Evolutionary conservation across 768 basidiomycete genomes (phyloP).

Genomic region (Leccinellum albellum): DNA sequence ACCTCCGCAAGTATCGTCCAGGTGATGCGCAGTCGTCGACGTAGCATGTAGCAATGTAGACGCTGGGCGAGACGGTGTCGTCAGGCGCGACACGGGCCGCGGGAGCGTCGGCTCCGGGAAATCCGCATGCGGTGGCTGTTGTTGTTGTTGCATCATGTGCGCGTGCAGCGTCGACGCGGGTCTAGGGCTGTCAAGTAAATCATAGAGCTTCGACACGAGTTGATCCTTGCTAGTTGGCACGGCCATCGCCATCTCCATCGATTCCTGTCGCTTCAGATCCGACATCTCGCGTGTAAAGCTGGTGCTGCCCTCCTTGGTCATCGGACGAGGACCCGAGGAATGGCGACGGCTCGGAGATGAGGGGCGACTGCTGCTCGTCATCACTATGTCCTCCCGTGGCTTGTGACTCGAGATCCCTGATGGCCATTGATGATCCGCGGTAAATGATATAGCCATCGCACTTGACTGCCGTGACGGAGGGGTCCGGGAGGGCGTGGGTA

Average conservation of each 20-base stretch:
- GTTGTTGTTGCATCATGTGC: conserved; percentile 23
- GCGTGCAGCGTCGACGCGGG: conserved; percentile 39
- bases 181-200: conserved; percentile 43
- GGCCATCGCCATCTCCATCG: conserved; percentile 12
- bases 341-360: conserved; percentile 25
- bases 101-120: conserved; percentile 23
- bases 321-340: conserved; percentile 20
- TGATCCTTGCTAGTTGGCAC: conserved; percentile 19
- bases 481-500: conserved; percentile 29
- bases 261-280: conserved; percentile 21
- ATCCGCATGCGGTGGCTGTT: conserved; percentile 22
- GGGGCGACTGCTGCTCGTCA: conserved; percentile 22
- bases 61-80: conserved; percentile 20
- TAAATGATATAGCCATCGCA: conserved; percentile 25
- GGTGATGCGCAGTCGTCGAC: conserved; percentile 11
- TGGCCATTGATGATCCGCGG: conserved; percentile 19
- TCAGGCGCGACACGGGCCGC: conserved; percentile 21
- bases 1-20: conserved; percentile 8
- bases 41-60: conserved; percentile 18
- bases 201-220: conserved; percentile 41
- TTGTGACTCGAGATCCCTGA: conserved; percentile 23
- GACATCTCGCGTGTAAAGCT: conserved; percentile 19
- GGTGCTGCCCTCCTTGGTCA: conserved; percentile 5
- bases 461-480: conserved; percentile 27
- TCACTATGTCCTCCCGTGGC: conserved; percentile 28